phyloP scores from a whole-genome alignment of 306 rosid genomes.

The Vicia faba region DNA sequence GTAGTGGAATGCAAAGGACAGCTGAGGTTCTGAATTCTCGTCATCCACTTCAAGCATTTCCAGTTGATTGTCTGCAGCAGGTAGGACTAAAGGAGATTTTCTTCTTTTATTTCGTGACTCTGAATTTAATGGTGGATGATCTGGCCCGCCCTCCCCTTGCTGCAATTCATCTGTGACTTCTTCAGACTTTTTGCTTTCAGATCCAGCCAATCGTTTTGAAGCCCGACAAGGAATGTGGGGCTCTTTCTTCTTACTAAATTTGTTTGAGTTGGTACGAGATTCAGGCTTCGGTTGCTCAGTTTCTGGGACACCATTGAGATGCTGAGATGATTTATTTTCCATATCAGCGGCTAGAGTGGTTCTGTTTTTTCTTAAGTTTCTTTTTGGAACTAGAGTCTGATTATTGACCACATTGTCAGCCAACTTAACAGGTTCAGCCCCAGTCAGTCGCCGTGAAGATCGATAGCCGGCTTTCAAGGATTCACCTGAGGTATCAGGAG shows the following conservation, averaged over 20 bases:
- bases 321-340: slow-evolving; percentile 38
- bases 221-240: slow-evolving; percentile 44
- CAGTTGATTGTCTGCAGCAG: slow-evolving; percentile 32
- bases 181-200: slow-evolving; percentile 34
- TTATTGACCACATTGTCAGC: slow-evolving; percentile 42
- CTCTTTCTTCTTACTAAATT: slow-evolving; percentile 51
- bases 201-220: slow-evolving; percentile 60
- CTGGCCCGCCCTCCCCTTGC: slow-evolving; percentile 30
- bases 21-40: slow-evolving; percentile 51
- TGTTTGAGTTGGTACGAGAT: slow-evolving; percentile 39
- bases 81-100: slow-evolving; percentile 40
- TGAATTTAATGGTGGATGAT: slow-evolving; percentile 35
- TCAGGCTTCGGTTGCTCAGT: slow-evolving; percentile 40
- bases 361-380: slow-evolving; percentile 45
- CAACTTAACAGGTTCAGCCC: slow-evolving; percentile 53
- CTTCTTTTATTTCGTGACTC: slow-evolving; percentile 38
- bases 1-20: slow-evolving; percentile 68
- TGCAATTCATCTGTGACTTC: slow-evolving; percentile 40
- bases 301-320: slow-evolving; percentile 34
- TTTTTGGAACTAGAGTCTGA: slow-evolving; percentile 45
- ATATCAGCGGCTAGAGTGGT: slow-evolving; percentile 40
- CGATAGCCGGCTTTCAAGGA: slow-evolving; percentile 50
- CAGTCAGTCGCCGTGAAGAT: slow-evolving; percentile 76
- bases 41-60: slow-evolving; percentile 43
- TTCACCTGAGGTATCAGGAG: slow-evolving; percentile 37